Evolutionary conservation across 257 asterid species (phyloP), one percentile per base, ranked within the genome.

Genomic region (Osmanthus fragrans): DNA sequence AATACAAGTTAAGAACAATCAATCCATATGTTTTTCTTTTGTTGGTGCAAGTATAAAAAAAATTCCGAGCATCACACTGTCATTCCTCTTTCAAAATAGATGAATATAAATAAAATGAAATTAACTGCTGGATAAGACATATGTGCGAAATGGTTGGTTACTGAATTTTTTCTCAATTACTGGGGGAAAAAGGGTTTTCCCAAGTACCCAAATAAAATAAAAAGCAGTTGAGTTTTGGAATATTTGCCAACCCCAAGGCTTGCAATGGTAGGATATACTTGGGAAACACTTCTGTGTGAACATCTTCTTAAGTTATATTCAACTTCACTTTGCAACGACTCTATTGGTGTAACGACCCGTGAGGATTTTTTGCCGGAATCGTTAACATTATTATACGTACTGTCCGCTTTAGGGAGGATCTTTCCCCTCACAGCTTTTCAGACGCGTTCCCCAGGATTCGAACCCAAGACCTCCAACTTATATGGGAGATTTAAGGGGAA

Each of bases 1-100:
- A 72, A 73, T 16, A 54, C 37, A 76, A 47, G 69, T 67, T 78
- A 37, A 30, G 80, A 67, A 49, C 71, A 76, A 75, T 42, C 51
- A n/a, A 54, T n/a, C 63, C 25, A 40, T 39, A n/a, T 12, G 36
- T 71, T 80, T 32, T 33, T 65, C 40, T 63, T 51, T 29, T 42
- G 27, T 5, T 25, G 54, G 40, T 34, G 66, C 36, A 63, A 77
- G 71, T 30, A 64, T 8, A 33, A 23, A 21, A 45, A 40, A 32
- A 49, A 29, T 23, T 69, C 23, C 11, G 2, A 5, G 73, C 70
- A 70, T 19, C 76, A 74, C 4, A 32, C 23, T 36, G 21, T 16
- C 54, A 21, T 34, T 37, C 36, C 51, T 66, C 27, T 18, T n/a
- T 36, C 18, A 5, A 36, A 36, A 74, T 73, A 60, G 71, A 63